Base-by-base conservation (phyloP, 768 basidiomycete genomes). In the Russula emetica region DNA sequence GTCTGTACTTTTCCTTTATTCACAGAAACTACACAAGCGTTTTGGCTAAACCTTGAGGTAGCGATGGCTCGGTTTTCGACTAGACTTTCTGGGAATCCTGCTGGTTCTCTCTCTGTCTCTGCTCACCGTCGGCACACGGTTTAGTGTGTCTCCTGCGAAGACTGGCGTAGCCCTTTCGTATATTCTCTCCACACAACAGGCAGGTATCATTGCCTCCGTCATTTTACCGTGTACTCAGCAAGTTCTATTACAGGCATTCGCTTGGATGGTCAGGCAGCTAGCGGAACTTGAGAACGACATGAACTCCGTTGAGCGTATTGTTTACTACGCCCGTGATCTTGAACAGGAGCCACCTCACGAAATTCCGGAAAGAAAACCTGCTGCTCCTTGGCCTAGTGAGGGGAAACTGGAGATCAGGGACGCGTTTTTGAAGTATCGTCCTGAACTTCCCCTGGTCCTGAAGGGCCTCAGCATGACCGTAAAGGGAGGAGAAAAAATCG, bases 211-310 rank as follows among this genome's bases (percentile, higher is more conserved):
- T 5, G 75, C 72, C 5, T 44, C 50, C 28, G 49, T 52, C 4
- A 58, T 40, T 4, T 34, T 32, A 3, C 32, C 53, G 3, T 40
- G 13, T 16, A 60, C 36, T 38, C n/a, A 58, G 20, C 22, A 1
- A 55, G 44, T 45, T 56, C 34, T 64, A 40, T 34, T 55, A 24
- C 63, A 87, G 84, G 67, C 79, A 0, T 89, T 92, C 68, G 84
- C 84, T 24, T 91, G 84, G 85, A 80, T 90, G 73, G 83, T 89
- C 47, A 84, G 88, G 10, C 89, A 91, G 74, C 80, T 79, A 44
- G 86, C 89, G 3, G 93, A 95, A 72, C 87, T 94, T 13, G 93
- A 96, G 74, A 96, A 97, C 73, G 83, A 94, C 74, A 94, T 95
- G 90, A 93, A 93, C 72, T 84, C 85, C n/a, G 88, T 91, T 9